phyloP scores from a whole-genome alignment of 2,329 filamentous ascomycete genomes.

The Fusarium camptoceras region DNA sequence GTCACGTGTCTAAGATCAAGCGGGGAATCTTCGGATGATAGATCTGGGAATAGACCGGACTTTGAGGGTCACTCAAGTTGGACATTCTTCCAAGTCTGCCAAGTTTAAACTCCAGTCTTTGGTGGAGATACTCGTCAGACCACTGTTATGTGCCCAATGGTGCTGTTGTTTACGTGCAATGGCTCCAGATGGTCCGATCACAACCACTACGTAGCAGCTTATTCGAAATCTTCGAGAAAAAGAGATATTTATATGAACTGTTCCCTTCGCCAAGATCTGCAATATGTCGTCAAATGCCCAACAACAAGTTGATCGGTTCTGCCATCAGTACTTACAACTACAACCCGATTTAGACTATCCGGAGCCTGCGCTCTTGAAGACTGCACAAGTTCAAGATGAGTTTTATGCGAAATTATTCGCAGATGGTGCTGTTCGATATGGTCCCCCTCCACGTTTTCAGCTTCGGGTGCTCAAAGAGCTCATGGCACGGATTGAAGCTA shows the following conservation, averaged over 20 bases:
- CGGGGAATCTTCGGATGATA: constrained; percentile 31
- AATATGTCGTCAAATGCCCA: constrained; percentile 33
- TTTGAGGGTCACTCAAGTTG: constrained; percentile 16
- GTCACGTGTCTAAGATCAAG: constrained; percentile 31
- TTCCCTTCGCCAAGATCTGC: neutral
- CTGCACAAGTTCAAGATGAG: constrained; percentile 71
- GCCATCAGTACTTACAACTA: constrained; percentile 83
- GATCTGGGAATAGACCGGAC: constrained; percentile 1
- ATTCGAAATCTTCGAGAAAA: constrained; percentile 1
- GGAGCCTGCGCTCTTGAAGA: constrained; percentile 65
- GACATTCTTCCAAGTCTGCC: constrained; percentile 12
- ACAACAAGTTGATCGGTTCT: constrained; percentile 63
- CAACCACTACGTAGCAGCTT: constrained; percentile 3
- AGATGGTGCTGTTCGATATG: constrained; percentile 62
- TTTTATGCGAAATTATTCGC: constrained; percentile 77
- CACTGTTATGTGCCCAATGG: constrained; percentile 27
- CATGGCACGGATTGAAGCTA: constrained; percentile 74
- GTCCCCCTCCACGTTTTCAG: constrained; percentile 77
- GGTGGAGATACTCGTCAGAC: constrained; percentile 38
- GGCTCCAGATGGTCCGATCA: constrained; percentile 24
- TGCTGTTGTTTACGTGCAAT: constrained; percentile 13
- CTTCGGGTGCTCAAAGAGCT: constrained; percentile 79
- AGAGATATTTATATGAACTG: neutral
- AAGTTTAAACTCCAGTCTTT: constrained; percentile 36
- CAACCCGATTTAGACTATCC: constrained; percentile 75